phyloP scores from a whole-genome alignment of 139 green algal species.

The Asterochloris sp. region DNA sequence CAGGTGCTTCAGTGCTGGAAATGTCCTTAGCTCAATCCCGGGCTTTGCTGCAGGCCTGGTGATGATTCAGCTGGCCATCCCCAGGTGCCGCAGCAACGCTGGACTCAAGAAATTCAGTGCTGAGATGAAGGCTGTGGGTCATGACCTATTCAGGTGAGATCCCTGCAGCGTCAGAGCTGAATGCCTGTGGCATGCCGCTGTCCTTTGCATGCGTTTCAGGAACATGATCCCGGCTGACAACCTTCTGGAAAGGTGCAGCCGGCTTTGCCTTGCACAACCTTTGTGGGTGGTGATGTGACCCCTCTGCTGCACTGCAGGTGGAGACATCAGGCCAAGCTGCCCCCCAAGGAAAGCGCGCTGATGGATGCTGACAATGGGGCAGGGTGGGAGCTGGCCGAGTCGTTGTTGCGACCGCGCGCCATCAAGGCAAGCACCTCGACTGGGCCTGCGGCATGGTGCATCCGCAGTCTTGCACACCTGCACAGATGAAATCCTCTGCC shows the following conservation, averaged over 20 bases:
- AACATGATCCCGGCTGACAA: too few species aligned
- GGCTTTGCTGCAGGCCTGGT: constrained; percentile 20
- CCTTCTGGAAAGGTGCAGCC: too few species aligned
- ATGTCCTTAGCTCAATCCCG: background rate
- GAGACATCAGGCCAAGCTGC: constrained; percentile 40
- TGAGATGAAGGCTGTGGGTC: constrained; percentile 40
- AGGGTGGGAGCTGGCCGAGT: constrained; percentile 59
- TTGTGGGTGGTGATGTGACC: too few species aligned
- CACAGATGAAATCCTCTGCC: too few species aligned
- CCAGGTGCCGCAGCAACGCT: constrained; percentile 53
- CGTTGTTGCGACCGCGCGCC: constrained; percentile 54
- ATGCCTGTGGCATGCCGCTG: too few species aligned
- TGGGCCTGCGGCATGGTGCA: too few species aligned
- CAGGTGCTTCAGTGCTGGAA: too few species aligned
- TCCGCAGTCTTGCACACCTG: too few species aligned
- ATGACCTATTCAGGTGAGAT: constrained; percentile 52
- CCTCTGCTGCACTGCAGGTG: constrained; percentile 27
- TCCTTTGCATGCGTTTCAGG: too few species aligned
- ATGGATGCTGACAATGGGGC: constrained; percentile 70
- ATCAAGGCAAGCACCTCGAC: constrained; percentile 20
- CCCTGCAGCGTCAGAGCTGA: too few species aligned
- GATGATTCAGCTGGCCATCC: constrained; percentile 67
- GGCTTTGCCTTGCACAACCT: too few species aligned
- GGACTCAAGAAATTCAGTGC: constrained; percentile 65
- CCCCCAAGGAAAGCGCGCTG: constrained; percentile 50